Percentiles rank a stretch among this genome's conserved stretches.
Evolutionary conservation across 148 eudicot species (phyloP).

Genomic region (Dianthus caryophyllus): DNA sequence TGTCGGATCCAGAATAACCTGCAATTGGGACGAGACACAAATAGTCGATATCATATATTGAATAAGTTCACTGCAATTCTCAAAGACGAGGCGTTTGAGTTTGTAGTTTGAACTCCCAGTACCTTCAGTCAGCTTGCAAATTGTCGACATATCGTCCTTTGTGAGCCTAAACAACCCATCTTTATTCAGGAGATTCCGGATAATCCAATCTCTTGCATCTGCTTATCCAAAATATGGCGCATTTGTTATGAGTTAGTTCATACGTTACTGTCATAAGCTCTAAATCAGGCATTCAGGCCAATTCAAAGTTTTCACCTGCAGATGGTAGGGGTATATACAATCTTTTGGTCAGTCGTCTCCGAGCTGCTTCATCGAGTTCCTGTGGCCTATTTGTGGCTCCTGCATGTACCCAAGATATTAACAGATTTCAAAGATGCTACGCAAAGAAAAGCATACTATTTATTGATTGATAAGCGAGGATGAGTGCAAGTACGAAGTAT

Average conservation of each 20-base stretch:
- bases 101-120: neutral
- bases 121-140: slow-evolving; percentile 92
- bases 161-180: slow-evolving; percentile 85
- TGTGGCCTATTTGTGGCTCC: slow-evolving; percentile 99
- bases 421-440: neutral
- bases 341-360: slow-evolving; percentile 95
- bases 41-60: neutral
- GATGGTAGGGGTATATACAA: slow-evolving; percentile 94
- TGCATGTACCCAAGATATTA: slow-evolving; percentile 25
- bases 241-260: neutral
- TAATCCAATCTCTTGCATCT: slow-evolving; percentile 97
- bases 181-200: slow-evolving; percentile 71
- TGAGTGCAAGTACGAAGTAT: neutral
- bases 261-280: slow-evolving; percentile 1
- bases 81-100: neutral
- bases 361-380: slow-evolving; percentile 99
- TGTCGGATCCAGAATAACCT: slow-evolving; percentile 99
- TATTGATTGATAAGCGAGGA: neutral
- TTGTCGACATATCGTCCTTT: slow-evolving; percentile 53
- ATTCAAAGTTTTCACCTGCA: slow-evolving; percentile 45
- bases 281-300: slow-evolving; percentile 13
- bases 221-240: slow-evolving; percentile 20
- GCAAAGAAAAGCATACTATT: too few species aligned
- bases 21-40: slow-evolving; percentile 5
- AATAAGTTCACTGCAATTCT: neutral